Base-by-base conservation (phyloP, 2,329 filamentous ascomycete species). In the Tolypocladium endophyticum region DNA sequence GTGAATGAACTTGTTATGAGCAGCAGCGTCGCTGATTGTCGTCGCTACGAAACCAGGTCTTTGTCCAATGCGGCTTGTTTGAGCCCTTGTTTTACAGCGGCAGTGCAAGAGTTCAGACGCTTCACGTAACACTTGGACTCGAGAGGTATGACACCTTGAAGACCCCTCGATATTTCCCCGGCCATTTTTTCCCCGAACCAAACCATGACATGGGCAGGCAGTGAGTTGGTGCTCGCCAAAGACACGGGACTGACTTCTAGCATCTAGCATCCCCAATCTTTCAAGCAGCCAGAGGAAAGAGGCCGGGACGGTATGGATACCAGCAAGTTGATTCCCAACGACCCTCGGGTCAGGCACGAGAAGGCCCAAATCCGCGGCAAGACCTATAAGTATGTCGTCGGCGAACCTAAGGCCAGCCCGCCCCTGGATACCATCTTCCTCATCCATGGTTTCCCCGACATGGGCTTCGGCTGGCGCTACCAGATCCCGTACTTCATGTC, bases 391-490 rank as follows among this genome's bases (percentile, higher is more conserved):
- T 87, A 87, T 70, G 77, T 86, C 60, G 71, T 85, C 36, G 80
- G 78, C 52, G 77, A 81, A 65, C 80, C 84, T 1, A 64, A 71
- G 65, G 69, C 71, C 53, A 69, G 72, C 50, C 75, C 75, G 39
- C 66, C 61, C 41, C n/a, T 73, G 59, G 79, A 76, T 53, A 84
- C 81, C 20, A 74, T 84, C 58, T 73, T 85, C 61, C 75, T 82
- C 14, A 61, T 89, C 69, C 88, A 92, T 73, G 92, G 92, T 64
- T 95, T 87, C 75, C 92, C 92, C 0, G 92, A 96, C 73, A 74
- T 94, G 23, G 84, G 85, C 11, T 86, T 92, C 69, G 91, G 88
- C 69, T 97, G 93, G 93, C 87, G 92, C 62, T 87, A 90, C 74
- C 92, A 97, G 73, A 88, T 97, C 61, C 92, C 92, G 0, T 74